Base-by-base conservation (phyloP, 2,329 filamentous ascomycete species). In the Scedosporium minutisporum region DNA sequence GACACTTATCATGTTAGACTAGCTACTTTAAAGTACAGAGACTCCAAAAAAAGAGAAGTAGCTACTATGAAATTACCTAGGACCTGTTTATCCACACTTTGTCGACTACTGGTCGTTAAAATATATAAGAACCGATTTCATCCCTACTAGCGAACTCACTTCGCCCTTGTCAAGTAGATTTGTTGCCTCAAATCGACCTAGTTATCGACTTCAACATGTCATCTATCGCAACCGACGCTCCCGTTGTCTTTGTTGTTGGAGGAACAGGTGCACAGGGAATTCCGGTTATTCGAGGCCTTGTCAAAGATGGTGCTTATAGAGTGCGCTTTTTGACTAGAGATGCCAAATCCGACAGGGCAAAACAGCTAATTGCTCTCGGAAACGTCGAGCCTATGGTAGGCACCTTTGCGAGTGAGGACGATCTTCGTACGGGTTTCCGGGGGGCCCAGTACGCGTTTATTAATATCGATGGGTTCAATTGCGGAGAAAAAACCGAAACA, bases 391-490 rank as follows among this genome's bases (percentile, higher is more conserved):
- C 82, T 1, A 58, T 81, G 6, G 68, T 75, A 61, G 82, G 82
- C 33, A 78, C 75, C 1, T 79, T 82, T 63, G 76, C 77, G 21
- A 76, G 73, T 46, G 80, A 82, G 66, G 63, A 65, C 0, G 69
- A 73, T 63, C 75, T 83, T 0, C 77, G 77, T 16, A 68, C 70
- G 1, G 78, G 76, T 0, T 78, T 81, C 66, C 66, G 67, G 9
- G 78, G 76, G 4, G 77, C 76, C 57, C 74, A 76, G 65, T 77
- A 76, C n/a, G 80, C 80, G 3, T 83, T 80, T 65, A 71, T 84
- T 58, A 84, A 84, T 67, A 78, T 81, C 51, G 81, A 83, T 65
- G 79, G 80, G 14, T 82, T 82, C 69, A 82, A 80, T 64, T 71
- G 71, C 25, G 81, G 80, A 41, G 80, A 82, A 69, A 82, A 82